Base-by-base conservation (phyloP, 768 basidiomycete species). In the Mycena amicta region DNA sequence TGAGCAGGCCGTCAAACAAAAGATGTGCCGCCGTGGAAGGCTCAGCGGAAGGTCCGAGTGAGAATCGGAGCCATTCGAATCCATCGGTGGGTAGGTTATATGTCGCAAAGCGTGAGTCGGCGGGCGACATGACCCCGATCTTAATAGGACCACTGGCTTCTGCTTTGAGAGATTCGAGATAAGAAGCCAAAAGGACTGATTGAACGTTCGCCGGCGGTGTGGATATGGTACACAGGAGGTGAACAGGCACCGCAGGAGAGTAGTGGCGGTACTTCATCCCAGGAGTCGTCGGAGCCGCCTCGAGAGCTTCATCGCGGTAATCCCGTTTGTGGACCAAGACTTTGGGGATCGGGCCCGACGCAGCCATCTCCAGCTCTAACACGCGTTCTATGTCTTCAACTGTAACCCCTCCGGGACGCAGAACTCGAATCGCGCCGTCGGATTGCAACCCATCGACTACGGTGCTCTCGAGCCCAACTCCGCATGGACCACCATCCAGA, bases 241-340 rank as follows among this genome's bases (percentile, higher is more conserved):
- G 84, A 28, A 98, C 92, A 2, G 94, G 93, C 3, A 95, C 87
- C 1, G 88, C 77, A 2, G 97, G 97, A 23, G 95, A 90, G 71
- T 99, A 99, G 74, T 99, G 97, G 51, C 89, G 85, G 72, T 99
- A 99, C 75, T 99, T 99, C 95, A 98, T 97, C 29, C 97, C 97
- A 2, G 97, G 97, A 0, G 97, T 98, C 6, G 93, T 94, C 8
- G 97, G 97, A 0, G 87, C 83, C 37, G 79, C 77, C 70, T 93
- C 92, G 56, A 90, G 77, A n/a, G 71, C 72, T 37, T 83, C 77
- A 66, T 91, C 90, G 29, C 74, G 65, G 67, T 87, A 95, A 71
- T 96, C 92, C 13, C 92, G 83, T 52, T 82, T 79, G 69, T 93
- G 89, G 13, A 94, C 92, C 53, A 94, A 77, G 27, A 93, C 88